A percentile compares a stretch with the other conserved stretches of the same genome.
Conservation (phyloP, 2,329 filamentous ascomycete genomes). For the Cercospora brassicicola region DNA sequence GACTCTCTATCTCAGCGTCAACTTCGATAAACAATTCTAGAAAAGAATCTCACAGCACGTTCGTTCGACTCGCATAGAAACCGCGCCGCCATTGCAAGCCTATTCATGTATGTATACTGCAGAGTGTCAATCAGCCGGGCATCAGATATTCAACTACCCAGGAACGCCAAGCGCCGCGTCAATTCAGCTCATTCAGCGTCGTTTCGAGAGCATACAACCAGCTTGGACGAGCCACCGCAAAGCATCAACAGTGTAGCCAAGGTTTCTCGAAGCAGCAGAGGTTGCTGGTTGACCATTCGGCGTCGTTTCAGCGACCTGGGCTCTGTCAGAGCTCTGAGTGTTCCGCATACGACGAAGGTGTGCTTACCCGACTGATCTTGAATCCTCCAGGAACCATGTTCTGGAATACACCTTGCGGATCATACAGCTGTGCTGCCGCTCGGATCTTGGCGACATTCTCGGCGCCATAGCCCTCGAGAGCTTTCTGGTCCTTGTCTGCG, state of each 20-base stretch:
- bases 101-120: neutral
- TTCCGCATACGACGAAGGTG: neutral
- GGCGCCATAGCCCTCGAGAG: slow-evolving; percentile 21
- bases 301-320: neutral
- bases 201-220: neutral
- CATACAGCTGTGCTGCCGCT: slow-evolving; percentile 17
- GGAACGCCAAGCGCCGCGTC: neutral
- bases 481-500: slow-evolving; percentile 21
- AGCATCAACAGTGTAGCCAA: neutral
- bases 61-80: neutral
- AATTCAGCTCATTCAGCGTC: neutral
- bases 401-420: slow-evolving; percentile 23
- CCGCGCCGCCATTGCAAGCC: neutral
- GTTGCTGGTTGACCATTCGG: neutral
- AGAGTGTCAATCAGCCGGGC: neutral
- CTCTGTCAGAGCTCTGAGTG: slow-evolving; percentile 7
- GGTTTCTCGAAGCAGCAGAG: neutral
- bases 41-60: too few species aligned
- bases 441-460: slow-evolving; percentile 24
- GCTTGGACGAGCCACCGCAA: neutral
- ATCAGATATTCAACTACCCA: too few species aligned
- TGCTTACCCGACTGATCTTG: slow-evolving; percentile 23
- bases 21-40: neutral
- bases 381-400: slow-evolving; percentile 25
- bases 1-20: neutral